Evolutionary conservation across 495 filamentous ascomycete genomes (phyloP).

Genomic region (Xylona heveae): DNA sequence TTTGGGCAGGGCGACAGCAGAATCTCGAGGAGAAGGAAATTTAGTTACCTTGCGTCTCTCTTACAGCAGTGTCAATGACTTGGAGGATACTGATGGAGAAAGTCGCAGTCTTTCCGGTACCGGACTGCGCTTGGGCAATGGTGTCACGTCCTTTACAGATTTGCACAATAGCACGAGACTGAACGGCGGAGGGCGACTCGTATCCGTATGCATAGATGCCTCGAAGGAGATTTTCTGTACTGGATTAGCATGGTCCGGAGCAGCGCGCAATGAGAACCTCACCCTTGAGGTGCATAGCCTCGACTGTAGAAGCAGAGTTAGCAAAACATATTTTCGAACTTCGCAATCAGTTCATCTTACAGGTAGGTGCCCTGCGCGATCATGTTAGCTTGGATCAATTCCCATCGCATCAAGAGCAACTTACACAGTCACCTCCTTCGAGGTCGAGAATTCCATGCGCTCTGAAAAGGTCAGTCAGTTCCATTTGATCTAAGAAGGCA

Average conservation of each 20-base stretch:
- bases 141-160: slow-evolving; percentile 96
- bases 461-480: slow-evolving; percentile 25
- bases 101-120: slow-evolving; percentile 96
- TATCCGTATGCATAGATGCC: slow-evolving; percentile 99
- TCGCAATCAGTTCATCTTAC: no score
- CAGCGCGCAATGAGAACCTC: slow-evolving; percentile 97
- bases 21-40: slow-evolving; percentile 1
- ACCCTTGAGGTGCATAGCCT: slow-evolving; percentile 87
- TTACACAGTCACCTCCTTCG: slow-evolving; percentile 54
- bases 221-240: slow-evolving; percentile 12
- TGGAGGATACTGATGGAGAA: slow-evolving; percentile 97
- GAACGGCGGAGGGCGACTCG: slow-evolving; percentile 96
- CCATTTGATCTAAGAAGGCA: not conserved
- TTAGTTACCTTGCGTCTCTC: slow-evolving; percentile 52
- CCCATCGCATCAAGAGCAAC: not conserved
- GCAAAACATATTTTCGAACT: no score
- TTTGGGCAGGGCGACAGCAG: slow-evolving; percentile 6
- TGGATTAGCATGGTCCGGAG: no score
- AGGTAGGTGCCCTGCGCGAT: slow-evolving; percentile 42
- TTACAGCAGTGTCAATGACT: slow-evolving; percentile 39
- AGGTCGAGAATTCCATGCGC: slow-evolving; percentile 94
- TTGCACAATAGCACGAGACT: slow-evolving; percentile 98
- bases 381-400: slow-evolving; percentile 15
- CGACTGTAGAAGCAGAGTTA: no score
- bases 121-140: slow-evolving; percentile 97